Percentiles rank a stretch among this genome's conserved stretches.
phyloP scores from a whole-genome alignment of 148 eudicot species.

The Diospyros lotus region DNA sequence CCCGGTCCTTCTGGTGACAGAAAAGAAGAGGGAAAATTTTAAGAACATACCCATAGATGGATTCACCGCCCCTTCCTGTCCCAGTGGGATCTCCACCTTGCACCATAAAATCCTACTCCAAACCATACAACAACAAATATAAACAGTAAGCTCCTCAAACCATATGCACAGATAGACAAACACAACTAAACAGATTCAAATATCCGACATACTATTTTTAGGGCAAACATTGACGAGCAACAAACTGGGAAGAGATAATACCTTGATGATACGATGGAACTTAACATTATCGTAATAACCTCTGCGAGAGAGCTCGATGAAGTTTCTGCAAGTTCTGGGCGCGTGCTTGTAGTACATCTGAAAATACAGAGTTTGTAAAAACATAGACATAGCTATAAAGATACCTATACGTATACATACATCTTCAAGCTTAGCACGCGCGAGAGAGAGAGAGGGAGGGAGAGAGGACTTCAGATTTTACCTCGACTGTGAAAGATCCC shows the following conservation, averaged over 20 bases:
- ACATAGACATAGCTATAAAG: background rate
- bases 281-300: slow-evolving; percentile 81
- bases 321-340: slow-evolving; percentile 80
- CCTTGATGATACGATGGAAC: slow-evolving; percentile 90
- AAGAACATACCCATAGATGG: slow-evolving; percentile 71
- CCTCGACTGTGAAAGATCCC: slow-evolving; percentile 93
- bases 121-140: background rate
- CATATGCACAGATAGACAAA: background rate
- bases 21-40: background rate
- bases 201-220: background rate
- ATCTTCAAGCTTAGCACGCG: background rate
- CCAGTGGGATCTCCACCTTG: slow-evolving; percentile 99
- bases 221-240: background rate
- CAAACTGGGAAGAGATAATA: slow-evolving; percentile 8
- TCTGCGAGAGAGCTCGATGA: slow-evolving; percentile 81
- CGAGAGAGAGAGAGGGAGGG: background rate
- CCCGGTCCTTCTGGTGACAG: background rate
- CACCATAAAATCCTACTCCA: slow-evolving; percentile 77
- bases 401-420: background rate
- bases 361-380: background rate
- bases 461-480: background rate
- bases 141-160: slow-evolving; percentile 5
- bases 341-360: slow-evolving; percentile 92
- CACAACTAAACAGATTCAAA: no score
- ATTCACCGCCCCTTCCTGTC: slow-evolving; percentile 92